Base-by-base conservation (phyloP, 140 eudicot species). In the Cichorium intybus region DNA sequence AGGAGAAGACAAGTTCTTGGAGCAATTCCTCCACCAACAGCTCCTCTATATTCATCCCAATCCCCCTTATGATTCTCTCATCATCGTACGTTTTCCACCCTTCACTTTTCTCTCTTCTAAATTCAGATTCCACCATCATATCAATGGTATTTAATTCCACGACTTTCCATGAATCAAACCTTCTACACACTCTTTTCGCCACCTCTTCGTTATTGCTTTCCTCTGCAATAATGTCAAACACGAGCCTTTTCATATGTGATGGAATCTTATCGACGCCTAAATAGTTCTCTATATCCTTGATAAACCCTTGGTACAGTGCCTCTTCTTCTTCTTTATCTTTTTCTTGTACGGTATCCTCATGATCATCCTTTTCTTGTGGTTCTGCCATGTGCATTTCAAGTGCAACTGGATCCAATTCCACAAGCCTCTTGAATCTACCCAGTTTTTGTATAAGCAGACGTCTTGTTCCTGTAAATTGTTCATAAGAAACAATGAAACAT, bases 101-200 rank as follows among this genome's bases (percentile, higher is more conserved):
- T 16, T 46, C 52, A 46, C 52, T 46, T 16, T 46, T 46, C 33
- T 80, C 85, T 47, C 64, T 71, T 45, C 70, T 75, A 1, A 86
- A 61, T 64, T 86, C 90, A 61, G 62, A 56, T 16, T 74, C 85
- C 1, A 86, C 75, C 95, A 86, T 86, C 95, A 80, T 83, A 43
- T 86, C 90, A 27, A 83, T 83, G 16, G 95, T 83, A 72, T 80
- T 70, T 0, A 70, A 69, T 62, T 78, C 79, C 39, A 75, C 89
- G 20, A 77, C 77, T 56, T 63, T 73, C 88, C 84, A 85, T 43
- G 74, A 74, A 34, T 76, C 85, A 50, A 85, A 45, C 69, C 73
- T 79, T 69, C 69, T 58, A 71, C 84, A 71, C n/a, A 79, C 81
- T 57, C 79, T 58, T 4, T 72, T 74, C 51, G 68, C 24, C 10